These are phyloP conservation scores for Fusarium fujikuroi DNA, from an alignment of 2,329 filamentous ascomycete genomes.

Conservation along the genomic window DNA sequence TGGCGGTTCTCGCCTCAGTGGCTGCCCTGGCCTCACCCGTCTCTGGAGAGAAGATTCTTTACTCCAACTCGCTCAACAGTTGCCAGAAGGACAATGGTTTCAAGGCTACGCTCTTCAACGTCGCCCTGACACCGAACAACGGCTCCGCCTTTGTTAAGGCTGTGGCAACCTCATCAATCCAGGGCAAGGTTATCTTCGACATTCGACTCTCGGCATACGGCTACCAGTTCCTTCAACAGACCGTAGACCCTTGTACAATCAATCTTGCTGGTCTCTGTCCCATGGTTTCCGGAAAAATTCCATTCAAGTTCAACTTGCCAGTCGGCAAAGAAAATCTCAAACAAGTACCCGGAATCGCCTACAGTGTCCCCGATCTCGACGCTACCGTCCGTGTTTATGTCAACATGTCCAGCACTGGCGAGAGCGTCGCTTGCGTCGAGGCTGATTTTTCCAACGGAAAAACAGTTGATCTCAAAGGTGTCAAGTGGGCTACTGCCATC, in stretches of 20 bases:
- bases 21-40: conserved; percentile 59
- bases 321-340: conserved; percentile 67
- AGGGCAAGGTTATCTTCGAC: conserved; percentile 83
- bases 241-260: conserved; percentile 79
- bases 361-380: conserved; percentile 90
- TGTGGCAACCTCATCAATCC: conserved; percentile 82
- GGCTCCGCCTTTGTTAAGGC: conserved; percentile 78
- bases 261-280: conserved; percentile 83
- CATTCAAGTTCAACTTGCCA: conserved; percentile 75
- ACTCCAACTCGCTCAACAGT: conserved; percentile 84
- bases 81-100: conserved; percentile 89
- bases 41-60: conserved; percentile 73
- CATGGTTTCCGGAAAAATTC: conserved; percentile 86
- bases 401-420: conserved; percentile 70
- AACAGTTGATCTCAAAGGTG: conserved; percentile 87
- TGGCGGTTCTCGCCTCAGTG: conserved; percentile 58
- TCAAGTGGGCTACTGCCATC: conserved; percentile 89
- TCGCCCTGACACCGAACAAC: conserved; percentile 81
- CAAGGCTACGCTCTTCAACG: conserved; percentile 88
- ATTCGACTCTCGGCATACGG: conserved; percentile 85
- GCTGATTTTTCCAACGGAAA: conserved; percentile 90
- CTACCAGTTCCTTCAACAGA: conserved; percentile 73
- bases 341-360: conserved; percentile 84
- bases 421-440: conserved; percentile 85
- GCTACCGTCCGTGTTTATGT: conserved; percentile 85